phyloP scores from a whole-genome alignment of 768 basidiomycete species.

The Amanita molliuscula region DNA sequence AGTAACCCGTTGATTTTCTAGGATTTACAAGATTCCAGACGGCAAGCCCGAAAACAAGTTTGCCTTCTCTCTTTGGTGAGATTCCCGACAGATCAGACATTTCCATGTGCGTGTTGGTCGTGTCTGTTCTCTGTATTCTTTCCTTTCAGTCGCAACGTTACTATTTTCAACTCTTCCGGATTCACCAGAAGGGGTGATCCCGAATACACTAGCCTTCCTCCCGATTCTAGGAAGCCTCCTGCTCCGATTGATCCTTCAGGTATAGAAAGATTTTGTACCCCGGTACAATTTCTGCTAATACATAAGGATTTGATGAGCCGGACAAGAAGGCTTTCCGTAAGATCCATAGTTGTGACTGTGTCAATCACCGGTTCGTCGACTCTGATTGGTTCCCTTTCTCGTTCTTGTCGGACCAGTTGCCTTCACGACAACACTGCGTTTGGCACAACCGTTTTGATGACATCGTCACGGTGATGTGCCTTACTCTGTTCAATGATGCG shows the following conservation, averaged over 20 bases:
- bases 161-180: constrained; percentile 65
- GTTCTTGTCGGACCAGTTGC: too few relatives aligned
- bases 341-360: too few relatives aligned
- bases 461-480: too few relatives aligned
- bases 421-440: too few relatives aligned
- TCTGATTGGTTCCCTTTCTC: too few relatives aligned
- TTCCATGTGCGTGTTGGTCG: constrained; percentile 65
- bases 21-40: constrained; percentile 95
- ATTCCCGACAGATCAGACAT: constrained; percentile 61
- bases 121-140: not conserved
- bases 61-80: constrained; percentile 93
- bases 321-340: too few relatives aligned
- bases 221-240: constrained; percentile 74
- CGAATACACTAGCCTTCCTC: constrained; percentile 55
- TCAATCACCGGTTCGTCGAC: too few relatives aligned
- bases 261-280: constrained; percentile 25
- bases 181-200: constrained; percentile 53
- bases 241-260: constrained; percentile 87
- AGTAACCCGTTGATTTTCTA: constrained; percentile 17
- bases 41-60: constrained; percentile 97
- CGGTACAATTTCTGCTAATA: not conserved
- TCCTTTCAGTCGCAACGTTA: constrained; percentile 62
- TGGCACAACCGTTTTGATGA: too few relatives aligned
- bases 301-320: too few relatives aligned
- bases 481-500: too few relatives aligned